Base-by-base conservation (phyloP, 306 rosid species). In the Prunus salicina region DNA sequence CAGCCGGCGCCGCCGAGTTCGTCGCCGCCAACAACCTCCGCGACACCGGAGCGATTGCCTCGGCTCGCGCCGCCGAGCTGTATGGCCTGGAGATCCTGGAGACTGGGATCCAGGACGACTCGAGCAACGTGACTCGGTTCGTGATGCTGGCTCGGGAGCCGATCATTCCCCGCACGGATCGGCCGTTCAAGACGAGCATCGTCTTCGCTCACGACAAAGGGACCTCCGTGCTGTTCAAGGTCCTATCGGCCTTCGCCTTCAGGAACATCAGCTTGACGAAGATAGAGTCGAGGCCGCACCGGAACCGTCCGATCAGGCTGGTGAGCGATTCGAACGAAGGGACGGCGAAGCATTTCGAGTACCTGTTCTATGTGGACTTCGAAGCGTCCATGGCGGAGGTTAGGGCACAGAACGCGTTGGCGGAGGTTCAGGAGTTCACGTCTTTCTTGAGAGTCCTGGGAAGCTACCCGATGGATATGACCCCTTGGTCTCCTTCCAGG, bases 391-490 rank as follows among this genome's bases (percentile, higher is more conserved):
- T 95, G 98, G 98, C 98, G 9, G 98, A 95, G 13, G 88, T 89
- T 1, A 85, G 96, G 72, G 98, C 98, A 0, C 98, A 95, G 78
- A 92, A 95, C 45, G 98, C 98, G 3, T 53, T 95, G 66, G 96
- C 98, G 1, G 98, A 95, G 75, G 98, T 95, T 5, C 98, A 95
- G 87, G 98, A 95, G 52, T 95, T 92, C 87, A 95, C 98, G 1
- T 92, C 98, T 0, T 95, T 95, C 86, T 86, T 95, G 88, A 81
- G 98, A 66, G 97, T 95, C 0, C 77, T 95, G 60, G 98, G 98
- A 0, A 95, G 98, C 75, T 95, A 95, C 76, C 98, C 98, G 0
- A 92, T 95, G 92, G 98, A 95, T 66, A 95, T 95, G 98, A 95
- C 98, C 0, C 97, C 98, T 0, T 90, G 97, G 97, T 68, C 72